Percentiles rank a stretch among this genome's conserved stretches.
These are phyloP conservation scores for Platanus orientalis DNA, from an alignment of 164 flowering plant genomes.

Conservation along the genomic window DNA sequence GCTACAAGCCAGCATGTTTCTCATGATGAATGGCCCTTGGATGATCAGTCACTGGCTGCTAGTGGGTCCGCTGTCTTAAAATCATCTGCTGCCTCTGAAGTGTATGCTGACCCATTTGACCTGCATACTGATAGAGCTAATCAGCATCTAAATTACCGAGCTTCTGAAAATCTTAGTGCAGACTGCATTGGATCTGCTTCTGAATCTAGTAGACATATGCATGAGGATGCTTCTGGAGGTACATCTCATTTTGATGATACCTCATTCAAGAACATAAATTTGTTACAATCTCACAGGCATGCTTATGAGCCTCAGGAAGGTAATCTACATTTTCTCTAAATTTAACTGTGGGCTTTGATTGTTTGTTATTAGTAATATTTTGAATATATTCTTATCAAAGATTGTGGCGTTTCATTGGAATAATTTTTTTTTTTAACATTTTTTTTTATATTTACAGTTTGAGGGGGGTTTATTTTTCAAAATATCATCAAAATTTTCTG, in stretches of 20 bases:
- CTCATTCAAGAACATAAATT: conserved; percentile 33
- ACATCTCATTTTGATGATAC: conserved; percentile 51
- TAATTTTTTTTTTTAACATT: too few relatives aligned
- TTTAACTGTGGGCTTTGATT: not conserved
- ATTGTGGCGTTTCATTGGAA: too few relatives aligned
- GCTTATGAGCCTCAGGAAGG: conserved; percentile 57
- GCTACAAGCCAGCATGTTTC: conserved; percentile 26
- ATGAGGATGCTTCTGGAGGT: conserved; percentile 41
- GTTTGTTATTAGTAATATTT: not conserved
- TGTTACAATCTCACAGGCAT: conserved; percentile 48
- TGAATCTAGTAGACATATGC: conserved; percentile 38
- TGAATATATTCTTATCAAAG: too few relatives aligned
- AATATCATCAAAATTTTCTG: too few relatives aligned
- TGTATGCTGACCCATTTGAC: conserved; percentile 23
- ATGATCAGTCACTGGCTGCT: conserved; percentile 47
- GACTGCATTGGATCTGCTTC: conserved; percentile 32
- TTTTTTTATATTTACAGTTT: too few relatives aligned
- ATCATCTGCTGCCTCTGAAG: conserved; percentile 23
- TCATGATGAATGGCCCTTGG: conserved; percentile 70
- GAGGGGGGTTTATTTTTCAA: too few relatives aligned
- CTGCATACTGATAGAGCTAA: conserved; percentile 23
- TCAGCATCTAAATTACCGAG: conserved; percentile 29
- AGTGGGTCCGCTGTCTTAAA: conserved; percentile 21
- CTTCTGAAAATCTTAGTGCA: conserved; percentile 24
- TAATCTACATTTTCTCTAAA: conserved; percentile 17